Evolutionary conservation across 164 flowering plant genomes (phyloP), one percentile per base, ranked within the genome.

Genomic region (Kingdonia uniflora): DNA sequence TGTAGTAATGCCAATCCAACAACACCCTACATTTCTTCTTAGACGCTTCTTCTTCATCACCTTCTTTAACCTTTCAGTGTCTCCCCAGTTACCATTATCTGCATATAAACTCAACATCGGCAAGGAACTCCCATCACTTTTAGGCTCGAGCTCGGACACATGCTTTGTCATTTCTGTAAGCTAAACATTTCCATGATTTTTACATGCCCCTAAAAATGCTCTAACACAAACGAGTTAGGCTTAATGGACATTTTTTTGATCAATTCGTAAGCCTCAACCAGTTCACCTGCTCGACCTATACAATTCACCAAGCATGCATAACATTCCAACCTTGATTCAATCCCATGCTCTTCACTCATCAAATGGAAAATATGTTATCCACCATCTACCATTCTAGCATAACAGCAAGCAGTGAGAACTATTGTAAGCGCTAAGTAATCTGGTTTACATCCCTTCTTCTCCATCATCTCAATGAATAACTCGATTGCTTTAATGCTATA

Each of bases 261-360:
- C 49, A 80, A 42, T 20, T 74, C 76, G 66, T 80, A 72, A 22
- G 96, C 98, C 47, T 84, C 88, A 0, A 14, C 6, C 1, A 87
- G 65, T 64, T 71, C 70, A 49, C 96, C 98, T 14, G 85, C 90
- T 64, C 84, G 73, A 21, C 95, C 96, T 8, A 87, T 62, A 29
- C 87, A 77, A 70, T 91, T 90, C 52, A 91, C 98, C 71, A 80
- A 61, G 70, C 87, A 81, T 0, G 95, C 95, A 59, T 83, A 88
- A 66, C 85, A 95, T 76, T 92, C 95, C 24, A 77, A 19, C 58
- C 88, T 80, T 42, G 81, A 85, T 13, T 57, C 47, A n/a, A 82
- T 77, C n/a, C 63, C 55, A 53, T 78, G 76, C 21, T 66, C 70
- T 7, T 71, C 69, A 54, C 74, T 86, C 88, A 87, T 87, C 54